Evolutionary conservation across 768 basidiomycete species (phyloP).

Genomic region (Suillus ampliporus): DNA sequence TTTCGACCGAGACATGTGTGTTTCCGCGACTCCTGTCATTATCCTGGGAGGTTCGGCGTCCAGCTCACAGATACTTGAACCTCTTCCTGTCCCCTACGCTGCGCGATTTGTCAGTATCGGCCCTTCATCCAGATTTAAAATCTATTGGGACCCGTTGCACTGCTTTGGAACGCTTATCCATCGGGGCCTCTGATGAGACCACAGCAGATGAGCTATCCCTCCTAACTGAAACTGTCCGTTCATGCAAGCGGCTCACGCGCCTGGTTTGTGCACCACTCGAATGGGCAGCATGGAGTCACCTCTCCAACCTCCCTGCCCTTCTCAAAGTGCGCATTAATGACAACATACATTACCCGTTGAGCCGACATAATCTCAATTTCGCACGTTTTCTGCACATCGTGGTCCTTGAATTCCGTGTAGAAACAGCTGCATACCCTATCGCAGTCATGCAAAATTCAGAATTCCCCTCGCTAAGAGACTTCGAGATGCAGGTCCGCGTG

Average conservation of each 20-base stretch:
- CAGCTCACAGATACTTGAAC: background rate
- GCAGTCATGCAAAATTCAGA: background rate
- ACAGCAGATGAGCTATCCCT: background rate
- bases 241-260: background rate
- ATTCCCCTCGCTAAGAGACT: constrained; percentile 1
- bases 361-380: background rate
- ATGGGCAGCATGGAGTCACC: constrained; percentile 2
- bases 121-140: background rate
- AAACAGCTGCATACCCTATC: background rate
- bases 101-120: background rate
- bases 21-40: background rate
- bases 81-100: constrained; percentile 1
- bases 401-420: background rate
- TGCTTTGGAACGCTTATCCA: background rate
- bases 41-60: background rate
- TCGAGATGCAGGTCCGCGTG: background rate
- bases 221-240: background rate
- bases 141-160: background rate
- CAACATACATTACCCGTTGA: background rate
- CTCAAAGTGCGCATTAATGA: background rate
- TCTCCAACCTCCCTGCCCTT: background rate
- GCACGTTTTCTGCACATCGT: background rate
- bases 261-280: background rate
- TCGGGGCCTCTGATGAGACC: background rate
- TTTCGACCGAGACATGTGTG: background rate